Base-by-base conservation (phyloP, 345 rosid species). In the Citrus reticulata region DNA sequence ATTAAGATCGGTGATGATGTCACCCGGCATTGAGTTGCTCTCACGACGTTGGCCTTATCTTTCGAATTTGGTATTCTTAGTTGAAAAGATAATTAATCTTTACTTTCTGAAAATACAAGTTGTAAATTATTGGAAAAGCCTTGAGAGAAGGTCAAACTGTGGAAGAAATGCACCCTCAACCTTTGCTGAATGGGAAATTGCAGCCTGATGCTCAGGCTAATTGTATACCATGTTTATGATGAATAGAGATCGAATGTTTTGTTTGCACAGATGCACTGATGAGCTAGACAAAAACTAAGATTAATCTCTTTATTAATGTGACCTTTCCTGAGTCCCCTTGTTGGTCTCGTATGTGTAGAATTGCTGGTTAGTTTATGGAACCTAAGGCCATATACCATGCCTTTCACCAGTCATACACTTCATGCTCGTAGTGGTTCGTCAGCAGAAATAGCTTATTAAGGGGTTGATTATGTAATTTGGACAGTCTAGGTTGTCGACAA, bases 121-220 rank as follows among this genome's bases (percentile, higher is more conserved):
- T 80, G 81, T 86, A 84, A 91, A 80, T 75, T 76, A 65, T 64
- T 72, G 59, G 70, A 72, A 78, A 72, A 58, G 78, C 77, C 35
- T 32, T 60, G 70, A 81, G 78, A 24, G 85, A 76, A 58, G 76
- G 65, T 68, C 77, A 39, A 57, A 74, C 27, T 0, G 81, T 74
- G 37, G 82, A 79, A 79, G 84, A 83, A 80, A 76, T 77, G 66
- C 67, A 63, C 76, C 80, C 79, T 10, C 84, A 77, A 61, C 80
- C 86, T 1, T 65, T 85, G 54, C 68, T 82, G 81, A 86, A 85
- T 79, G 81, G 82, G 81, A 69, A 79, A 62, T 57, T 87, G 58
- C 84, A 84, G 90, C 83, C 84, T n/a, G 85, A 85, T 77, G 84
- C 91, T 35, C 85, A 83, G 83, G 87, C 84, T 67, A 90, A 11